Evolutionary conservation across 345 rosid species (phyloP).

Genomic region (Pistacia integerrima): DNA sequence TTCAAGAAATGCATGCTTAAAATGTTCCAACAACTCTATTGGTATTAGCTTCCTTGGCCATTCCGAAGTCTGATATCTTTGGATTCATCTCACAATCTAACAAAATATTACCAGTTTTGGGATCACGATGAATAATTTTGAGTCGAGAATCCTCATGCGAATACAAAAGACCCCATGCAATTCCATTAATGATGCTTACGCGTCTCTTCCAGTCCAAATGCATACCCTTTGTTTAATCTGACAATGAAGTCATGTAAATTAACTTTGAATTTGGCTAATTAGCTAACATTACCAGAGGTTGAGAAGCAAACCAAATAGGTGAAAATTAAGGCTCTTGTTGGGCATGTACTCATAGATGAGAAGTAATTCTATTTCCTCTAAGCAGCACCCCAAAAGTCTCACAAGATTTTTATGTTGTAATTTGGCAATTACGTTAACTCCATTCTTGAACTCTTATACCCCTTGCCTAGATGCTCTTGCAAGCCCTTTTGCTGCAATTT

Average conservation of each 20-base stretch:
- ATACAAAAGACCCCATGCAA: conserved; percentile 41
- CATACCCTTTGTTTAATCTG: conserved; percentile 10
- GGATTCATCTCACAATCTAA: conserved; percentile 33
- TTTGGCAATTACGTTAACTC: conserved; percentile 20
- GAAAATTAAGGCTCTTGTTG: conserved; percentile 29
- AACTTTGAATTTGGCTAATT: not conserved
- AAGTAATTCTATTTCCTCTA: conserved; percentile 22
- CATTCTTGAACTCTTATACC: conserved; percentile 27
- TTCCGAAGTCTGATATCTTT: conserved; percentile 36
- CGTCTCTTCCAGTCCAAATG: conserved; percentile 36
- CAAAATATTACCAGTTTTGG: conserved; percentile 29
- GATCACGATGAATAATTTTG: conserved; percentile 34
- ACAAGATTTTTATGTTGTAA: conserved; percentile 33
- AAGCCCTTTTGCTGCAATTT: conserved; percentile 21
- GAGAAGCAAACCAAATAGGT: conserved; percentile 24
- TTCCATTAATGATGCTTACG: conserved; percentile 28
- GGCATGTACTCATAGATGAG: conserved; percentile 32
- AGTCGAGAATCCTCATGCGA: conserved; percentile 42
- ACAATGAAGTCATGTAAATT: not conserved
- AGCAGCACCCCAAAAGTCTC: conserved; percentile 29
- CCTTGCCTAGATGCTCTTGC: conserved; percentile 31
- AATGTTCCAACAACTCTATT: too few relatives aligned
- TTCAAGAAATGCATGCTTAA: too few relatives aligned
- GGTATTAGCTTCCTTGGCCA: not conserved
- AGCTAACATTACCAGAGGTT: not conserved